These are phyloP conservation scores for Umbilicaria muhlenbergii DNA, from an alignment of 495 filamentous ascomycete genomes.

Conservation along the genomic window DNA sequence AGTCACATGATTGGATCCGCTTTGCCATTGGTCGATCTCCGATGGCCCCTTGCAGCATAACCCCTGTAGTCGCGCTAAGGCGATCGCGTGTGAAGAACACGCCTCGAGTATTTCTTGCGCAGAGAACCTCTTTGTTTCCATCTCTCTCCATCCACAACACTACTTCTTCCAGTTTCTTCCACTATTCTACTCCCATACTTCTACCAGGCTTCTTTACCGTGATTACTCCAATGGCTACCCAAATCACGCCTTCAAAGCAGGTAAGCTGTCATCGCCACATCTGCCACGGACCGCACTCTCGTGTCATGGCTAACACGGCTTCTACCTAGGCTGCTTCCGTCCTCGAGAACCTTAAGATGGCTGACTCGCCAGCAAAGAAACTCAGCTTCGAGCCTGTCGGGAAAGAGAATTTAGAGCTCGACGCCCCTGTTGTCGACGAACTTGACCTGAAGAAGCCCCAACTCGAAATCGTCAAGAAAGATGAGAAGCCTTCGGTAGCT, in stretches of 20 bases:
- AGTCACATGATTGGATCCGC: too few relatives aligned
- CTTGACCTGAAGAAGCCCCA: slow-evolving; percentile 35
- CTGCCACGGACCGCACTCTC: slow-evolving; percentile 22
- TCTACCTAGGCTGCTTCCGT: slow-evolving; percentile 58
- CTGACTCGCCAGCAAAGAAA: slow-evolving; percentile 81
- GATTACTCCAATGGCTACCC: slow-evolving; percentile 40
- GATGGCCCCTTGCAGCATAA: too few relatives aligned
- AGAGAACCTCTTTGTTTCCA: slow-evolving; percentile 1
- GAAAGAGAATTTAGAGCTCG: slow-evolving; percentile 72
- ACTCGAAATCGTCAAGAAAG: slow-evolving; percentile 27
- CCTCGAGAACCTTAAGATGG: slow-evolving; percentile 79
- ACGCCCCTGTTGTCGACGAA: slow-evolving; percentile 38
- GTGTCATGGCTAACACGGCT: slow-evolving; percentile 18
- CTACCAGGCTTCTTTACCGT: slow-evolving; percentile 10
- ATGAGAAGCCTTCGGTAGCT: slow-evolving; percentile 35
- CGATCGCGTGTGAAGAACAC: too few relatives aligned
- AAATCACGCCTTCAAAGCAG: slow-evolving; percentile 79
- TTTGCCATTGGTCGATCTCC: too few relatives aligned
- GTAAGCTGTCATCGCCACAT: slow-evolving; percentile 36
- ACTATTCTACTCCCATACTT: background rate
- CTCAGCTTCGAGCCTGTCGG: slow-evolving; percentile 50
- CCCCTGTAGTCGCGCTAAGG: too few relatives aligned
- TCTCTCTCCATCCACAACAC: background rate
- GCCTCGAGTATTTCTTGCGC: background rate
- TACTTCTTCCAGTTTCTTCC: slow-evolving; percentile 3